Conservation (phyloP, 257 asterid species). For the Paraleonurus japonicus region DNA sequence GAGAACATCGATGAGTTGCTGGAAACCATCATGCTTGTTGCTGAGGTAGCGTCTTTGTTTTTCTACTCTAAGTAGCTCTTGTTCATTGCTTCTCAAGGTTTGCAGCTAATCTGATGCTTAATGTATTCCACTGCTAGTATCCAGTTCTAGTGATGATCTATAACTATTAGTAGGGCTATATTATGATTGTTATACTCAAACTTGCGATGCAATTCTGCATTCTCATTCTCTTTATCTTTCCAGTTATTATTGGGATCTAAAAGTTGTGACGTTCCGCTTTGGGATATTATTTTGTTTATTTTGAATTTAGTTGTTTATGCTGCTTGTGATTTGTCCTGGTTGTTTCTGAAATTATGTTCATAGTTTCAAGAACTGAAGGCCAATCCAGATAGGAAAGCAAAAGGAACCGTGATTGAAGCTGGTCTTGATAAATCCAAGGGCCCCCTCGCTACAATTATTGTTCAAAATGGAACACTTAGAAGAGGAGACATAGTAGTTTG, state of each 20-base stretch:
- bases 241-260: neutral
- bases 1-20: constrained; percentile 86
- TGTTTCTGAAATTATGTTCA: constrained; percentile 29
- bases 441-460: constrained; percentile 88
- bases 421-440: constrained; percentile 96
- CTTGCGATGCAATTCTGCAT: constrained; percentile 2
- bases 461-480: constrained; percentile 91
- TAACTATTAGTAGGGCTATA: neutral
- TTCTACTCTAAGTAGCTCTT: neutral
- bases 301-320: constrained; percentile 3
- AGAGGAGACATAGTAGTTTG: constrained; percentile 83
- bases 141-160: no score
- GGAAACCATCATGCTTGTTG: constrained; percentile 94
- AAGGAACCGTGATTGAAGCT: constrained; percentile 96
- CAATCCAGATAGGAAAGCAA: constrained; percentile 85
- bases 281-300: neutral
- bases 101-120: neutral
- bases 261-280: neutral
- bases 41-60: constrained; percentile 65
- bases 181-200: neutral
- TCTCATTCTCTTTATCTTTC: neutral
- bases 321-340: constrained; percentile 10
- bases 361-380: constrained; percentile 99
- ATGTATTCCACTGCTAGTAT: no score
- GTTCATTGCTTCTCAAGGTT: constrained; percentile 5